Percentiles rank a stretch among this genome's conserved stretches.
Conservation (phyloP, 2,329 filamentous ascomycete genomes). For the Nothophaeocryptopus gaeumannii region DNA sequence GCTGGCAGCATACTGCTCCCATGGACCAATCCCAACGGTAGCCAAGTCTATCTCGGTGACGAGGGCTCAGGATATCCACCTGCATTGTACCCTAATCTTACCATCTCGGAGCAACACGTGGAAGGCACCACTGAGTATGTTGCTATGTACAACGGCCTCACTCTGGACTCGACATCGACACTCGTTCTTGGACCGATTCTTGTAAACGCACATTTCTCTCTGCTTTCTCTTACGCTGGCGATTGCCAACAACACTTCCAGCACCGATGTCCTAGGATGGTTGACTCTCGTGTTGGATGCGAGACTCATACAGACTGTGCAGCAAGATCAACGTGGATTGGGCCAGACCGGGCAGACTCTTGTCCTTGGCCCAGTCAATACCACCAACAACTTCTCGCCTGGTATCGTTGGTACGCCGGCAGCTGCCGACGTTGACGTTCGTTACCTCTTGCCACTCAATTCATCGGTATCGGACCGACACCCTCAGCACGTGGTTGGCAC, state of each 20-base stretch:
- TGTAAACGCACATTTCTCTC: slow-evolving; percentile 68
- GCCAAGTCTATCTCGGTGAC: slow-evolving; percentile 60
- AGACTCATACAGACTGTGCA: slow-evolving; percentile 61
- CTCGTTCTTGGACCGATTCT: slow-evolving; percentile 73
- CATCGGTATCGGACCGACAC: slow-evolving; percentile 28
- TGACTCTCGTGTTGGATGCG: slow-evolving; percentile 73
- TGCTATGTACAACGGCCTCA: slow-evolving; percentile 44
- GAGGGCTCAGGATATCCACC: slow-evolving; percentile 63
- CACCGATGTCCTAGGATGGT: slow-evolving; percentile 71
- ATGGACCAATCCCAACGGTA: slow-evolving; percentile 58
- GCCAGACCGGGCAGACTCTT: slow-evolving; percentile 67
- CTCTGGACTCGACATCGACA: slow-evolving; percentile 48
- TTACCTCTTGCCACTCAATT: slow-evolving; percentile 31
- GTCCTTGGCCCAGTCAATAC: slow-evolving; percentile 65
- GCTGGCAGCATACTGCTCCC: slow-evolving; percentile 59
- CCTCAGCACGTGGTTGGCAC: slow-evolving; percentile 34
- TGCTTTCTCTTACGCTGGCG: slow-evolving; percentile 78
- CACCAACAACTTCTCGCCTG: slow-evolving; percentile 56
- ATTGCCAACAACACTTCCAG: slow-evolving; percentile 65
- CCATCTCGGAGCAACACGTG: slow-evolving; percentile 41
- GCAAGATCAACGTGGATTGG: slow-evolving; percentile 66
- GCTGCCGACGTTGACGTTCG: slow-evolving; percentile 24
- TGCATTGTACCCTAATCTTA: slow-evolving; percentile 74
- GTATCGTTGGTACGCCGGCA: slow-evolving; percentile 28
- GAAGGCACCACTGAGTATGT: slow-evolving; percentile 30